Conservation (phyloP, 305 asterid genomes). For the Petunia hybrid region DNA sequence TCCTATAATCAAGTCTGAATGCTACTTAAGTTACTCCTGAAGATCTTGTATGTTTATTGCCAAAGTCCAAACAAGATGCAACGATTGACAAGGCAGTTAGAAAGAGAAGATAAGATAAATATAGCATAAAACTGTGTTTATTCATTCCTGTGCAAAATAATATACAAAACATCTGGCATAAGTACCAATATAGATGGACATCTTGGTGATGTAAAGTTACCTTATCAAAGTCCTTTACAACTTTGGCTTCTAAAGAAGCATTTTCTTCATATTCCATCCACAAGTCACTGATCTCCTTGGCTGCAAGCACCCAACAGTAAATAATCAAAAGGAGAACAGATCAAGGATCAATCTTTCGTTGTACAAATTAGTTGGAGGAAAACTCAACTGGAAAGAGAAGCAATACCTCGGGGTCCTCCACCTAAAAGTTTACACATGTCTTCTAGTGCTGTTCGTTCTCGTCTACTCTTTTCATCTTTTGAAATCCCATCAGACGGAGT, state of each 20-base stretch:
- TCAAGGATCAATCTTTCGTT: background rate
- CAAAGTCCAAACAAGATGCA: background rate
- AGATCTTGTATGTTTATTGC: background rate
- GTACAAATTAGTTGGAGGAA: background rate
- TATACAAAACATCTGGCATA: background rate
- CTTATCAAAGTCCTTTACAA: constrained; percentile 97
- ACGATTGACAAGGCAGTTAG: background rate
- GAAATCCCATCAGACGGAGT: constrained; percentile 91
- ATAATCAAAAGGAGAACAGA: constrained; percentile 32
- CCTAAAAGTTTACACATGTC: constrained; percentile 91
- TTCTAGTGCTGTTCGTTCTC: constrained; percentile 80
- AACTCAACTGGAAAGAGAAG: constrained; percentile 8
- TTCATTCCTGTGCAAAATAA: background rate
- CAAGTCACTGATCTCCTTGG: constrained; percentile 84
- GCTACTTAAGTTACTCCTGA: background rate
- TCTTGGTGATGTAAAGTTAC: constrained; percentile 42
- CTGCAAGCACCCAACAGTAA: constrained; percentile 48
- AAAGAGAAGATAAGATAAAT: background rate
- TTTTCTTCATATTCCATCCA: constrained; percentile 94
- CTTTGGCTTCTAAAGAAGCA: constrained; percentile 87
- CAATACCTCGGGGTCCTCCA: constrained; percentile 80
- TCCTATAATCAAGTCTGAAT: background rate
- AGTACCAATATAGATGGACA: background rate
- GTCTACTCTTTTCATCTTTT: constrained; percentile 84
- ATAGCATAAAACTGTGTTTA: background rate